These are phyloP conservation scores for Mycena albidolilacea DNA, from an alignment of 768 basidiomycete species.

Conservation along the genomic window DNA sequence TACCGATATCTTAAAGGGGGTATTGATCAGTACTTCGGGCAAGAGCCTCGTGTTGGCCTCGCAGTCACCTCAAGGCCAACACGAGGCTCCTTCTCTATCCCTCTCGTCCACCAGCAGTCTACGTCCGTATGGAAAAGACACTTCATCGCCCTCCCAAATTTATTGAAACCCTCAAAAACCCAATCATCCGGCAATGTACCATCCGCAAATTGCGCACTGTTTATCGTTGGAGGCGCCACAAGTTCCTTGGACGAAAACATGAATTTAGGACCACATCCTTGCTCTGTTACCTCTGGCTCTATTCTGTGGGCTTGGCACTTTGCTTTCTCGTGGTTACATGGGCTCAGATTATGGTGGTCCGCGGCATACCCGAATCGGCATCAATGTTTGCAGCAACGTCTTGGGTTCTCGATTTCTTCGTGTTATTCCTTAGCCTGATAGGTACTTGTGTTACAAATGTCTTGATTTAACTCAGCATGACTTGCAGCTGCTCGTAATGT, in stretches of 20 bases:
- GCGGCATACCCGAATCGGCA: background rate
- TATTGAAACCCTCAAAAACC: slow-evolving; percentile 7
- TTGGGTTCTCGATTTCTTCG: background rate
- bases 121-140: background rate
- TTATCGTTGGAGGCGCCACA: background rate
- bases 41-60: background rate
- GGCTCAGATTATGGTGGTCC: background rate
- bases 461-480: background rate
- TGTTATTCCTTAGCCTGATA: background rate
- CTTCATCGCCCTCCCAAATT: background rate
- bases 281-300: background rate
- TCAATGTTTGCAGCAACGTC: background rate
- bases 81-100: background rate
- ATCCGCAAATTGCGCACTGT: background rate
- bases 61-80: background rate
- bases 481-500: background rate
- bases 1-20: slow-evolving; percentile 2
- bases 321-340: background rate
- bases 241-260: background rate
- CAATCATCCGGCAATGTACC: background rate
- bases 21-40: background rate
- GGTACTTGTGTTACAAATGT: background rate
- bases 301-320: background rate
- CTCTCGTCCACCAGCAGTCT: background rate
- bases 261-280: background rate